Percentiles rank a stretch among this genome's conserved stretches.
phyloP scores from a whole-genome alignment of 1,284 basidiomycete genomes.

The Moniliophthora roreri region DNA sequence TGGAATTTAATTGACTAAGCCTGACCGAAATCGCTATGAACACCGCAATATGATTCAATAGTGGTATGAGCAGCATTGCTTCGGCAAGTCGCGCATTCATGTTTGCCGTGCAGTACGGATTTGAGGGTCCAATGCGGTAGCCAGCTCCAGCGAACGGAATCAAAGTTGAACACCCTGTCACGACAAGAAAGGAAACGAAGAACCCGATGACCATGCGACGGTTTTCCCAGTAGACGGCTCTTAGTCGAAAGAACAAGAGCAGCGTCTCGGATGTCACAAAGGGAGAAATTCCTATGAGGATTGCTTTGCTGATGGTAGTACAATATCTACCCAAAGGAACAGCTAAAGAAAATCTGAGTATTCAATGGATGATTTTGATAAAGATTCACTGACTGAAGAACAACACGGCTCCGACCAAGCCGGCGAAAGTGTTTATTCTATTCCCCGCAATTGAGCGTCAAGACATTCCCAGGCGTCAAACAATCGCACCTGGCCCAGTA shows the following conservation, averaged over 20 bases:
- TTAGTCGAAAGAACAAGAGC: not conserved
- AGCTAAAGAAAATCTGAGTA: no score
- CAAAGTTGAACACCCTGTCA: not conserved
- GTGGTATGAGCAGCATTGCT: not conserved
- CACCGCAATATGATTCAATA: not conserved
- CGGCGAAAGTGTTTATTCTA: not conserved
- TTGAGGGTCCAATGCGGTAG: not conserved
- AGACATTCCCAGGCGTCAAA: not conserved
- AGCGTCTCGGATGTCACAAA: not conserved
- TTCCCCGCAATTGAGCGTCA: not conserved
- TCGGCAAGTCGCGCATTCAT: not conserved
- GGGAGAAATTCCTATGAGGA: not conserved
- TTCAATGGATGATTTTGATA: not conserved
- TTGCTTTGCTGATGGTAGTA: not conserved
- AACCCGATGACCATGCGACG: not conserved
- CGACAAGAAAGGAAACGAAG: not conserved
- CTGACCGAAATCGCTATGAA: not conserved
- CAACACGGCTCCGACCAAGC: not conserved
- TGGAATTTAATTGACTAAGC: not conserved
- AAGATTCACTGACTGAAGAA: not conserved
- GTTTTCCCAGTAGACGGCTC: not conserved
- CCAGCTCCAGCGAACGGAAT: not conserved
- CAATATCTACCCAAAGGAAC: not conserved
- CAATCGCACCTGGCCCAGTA: not conserved
- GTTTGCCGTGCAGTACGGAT: not conserved